Evolutionary conservation across 129 eudicot genomes (phyloP).

Genomic region (Solidago caesia): DNA sequence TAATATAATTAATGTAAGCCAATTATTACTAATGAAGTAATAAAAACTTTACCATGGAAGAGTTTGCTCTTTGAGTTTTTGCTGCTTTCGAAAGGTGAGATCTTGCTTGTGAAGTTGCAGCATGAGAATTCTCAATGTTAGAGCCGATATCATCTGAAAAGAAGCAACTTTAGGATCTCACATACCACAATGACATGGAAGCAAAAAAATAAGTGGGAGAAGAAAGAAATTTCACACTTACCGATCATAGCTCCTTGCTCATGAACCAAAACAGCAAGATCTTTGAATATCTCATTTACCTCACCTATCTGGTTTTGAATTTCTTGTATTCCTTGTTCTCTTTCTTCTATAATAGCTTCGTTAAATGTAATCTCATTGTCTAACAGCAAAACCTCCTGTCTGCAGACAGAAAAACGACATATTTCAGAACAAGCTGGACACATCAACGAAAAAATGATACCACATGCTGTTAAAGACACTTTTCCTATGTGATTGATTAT

Average conservation of each 20-base stretch:
- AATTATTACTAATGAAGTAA: neutral
- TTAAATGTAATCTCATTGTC: slow-evolving; percentile 63
- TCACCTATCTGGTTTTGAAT: slow-evolving; percentile 66
- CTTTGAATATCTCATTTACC: slow-evolving; percentile 73
- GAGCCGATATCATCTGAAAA: slow-evolving; percentile 87
- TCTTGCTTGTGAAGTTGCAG: slow-evolving; percentile 87
- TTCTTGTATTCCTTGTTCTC: slow-evolving; percentile 79
- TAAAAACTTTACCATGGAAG: slow-evolving; percentile 66
- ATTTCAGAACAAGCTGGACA: neutral
- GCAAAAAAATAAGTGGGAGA: neutral
- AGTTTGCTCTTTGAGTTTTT: slow-evolving; percentile 86
- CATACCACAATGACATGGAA: neutral
- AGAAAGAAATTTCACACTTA: neutral
- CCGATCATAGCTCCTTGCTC: slow-evolving; percentile 61
- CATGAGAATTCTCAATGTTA: slow-evolving; percentile 81
- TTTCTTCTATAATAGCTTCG: slow-evolving; percentile 75
- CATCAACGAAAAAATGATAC: neutral
- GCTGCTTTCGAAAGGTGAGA: slow-evolving; percentile 83
- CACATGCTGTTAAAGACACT: neutral
- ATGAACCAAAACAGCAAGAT: slow-evolving; percentile 64
- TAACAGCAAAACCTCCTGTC: slow-evolving; percentile 48
- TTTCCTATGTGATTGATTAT: neutral
- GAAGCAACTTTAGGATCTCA: neutral
- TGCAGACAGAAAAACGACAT: slow-evolving; percentile 13
- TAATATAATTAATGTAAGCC: neutral